Base-by-base conservation (phyloP, 2,329 filamentous ascomycete species). In the Hymenoscyphus albidus region DNA sequence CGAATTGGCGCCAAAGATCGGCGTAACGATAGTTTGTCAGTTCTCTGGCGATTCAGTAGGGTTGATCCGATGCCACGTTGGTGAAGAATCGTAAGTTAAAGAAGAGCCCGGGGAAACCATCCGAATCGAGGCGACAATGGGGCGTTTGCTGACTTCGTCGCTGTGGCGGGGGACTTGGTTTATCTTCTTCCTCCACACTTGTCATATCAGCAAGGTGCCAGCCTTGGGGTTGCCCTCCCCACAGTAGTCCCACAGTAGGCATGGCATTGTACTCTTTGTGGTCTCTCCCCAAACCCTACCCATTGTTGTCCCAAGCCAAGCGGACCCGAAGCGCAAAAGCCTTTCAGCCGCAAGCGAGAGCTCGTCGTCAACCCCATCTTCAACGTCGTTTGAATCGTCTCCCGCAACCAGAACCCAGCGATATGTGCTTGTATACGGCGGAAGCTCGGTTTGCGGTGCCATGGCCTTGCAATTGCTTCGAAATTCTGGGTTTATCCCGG, bases 371-470 rank as follows among this genome's bases (percentile, higher is more conserved):
- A 73, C 5, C 32, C 63, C 38, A 60, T 64, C 78, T n/a, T 67
- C 70, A 31, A n/a, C 22, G 22, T 22, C 22, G 22, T 22, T 22
- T 22, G 22, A 22, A 22, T 22, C 22, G 22, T 22, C 22, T 22
- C 22, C 22, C 22, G 22, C 22, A 22, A 22, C 22, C 22, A 22
- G 13, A 39, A 22, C 38, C 14, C n/a, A 39, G 7, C 10, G 9
- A 63, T 78, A 16, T 70, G 38, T 68, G n/a, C 64, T 64, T 0
- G 77, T 83, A 40, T 82, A 82, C 64, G 81, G 80, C 54, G 81
- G 77, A 3, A 80, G 78, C 42, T 81, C 80, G 2, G 81, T 80
- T 16, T 81, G 80, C 0, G 81, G 81, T 1, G 77, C 77, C 0
- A 70, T 81, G 1, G 80, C 80, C 5, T 75, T 82, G 16, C 81